Conservation (phyloP, 2,329 filamentous ascomycete species). For the Calonectria pseudoturangicola region DNA sequence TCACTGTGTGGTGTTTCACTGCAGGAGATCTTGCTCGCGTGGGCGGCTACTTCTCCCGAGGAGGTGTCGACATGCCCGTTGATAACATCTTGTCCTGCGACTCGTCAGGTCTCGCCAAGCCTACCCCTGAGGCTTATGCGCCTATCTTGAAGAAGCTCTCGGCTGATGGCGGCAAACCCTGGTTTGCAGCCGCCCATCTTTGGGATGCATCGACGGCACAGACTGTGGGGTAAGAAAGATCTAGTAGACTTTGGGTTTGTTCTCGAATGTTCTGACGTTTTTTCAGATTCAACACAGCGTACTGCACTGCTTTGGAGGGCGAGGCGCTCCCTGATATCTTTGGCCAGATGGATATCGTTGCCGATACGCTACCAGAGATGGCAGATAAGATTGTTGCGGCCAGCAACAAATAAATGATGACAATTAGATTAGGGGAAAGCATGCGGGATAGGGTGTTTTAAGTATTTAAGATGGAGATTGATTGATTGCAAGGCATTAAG, state of each 20-base stretch:
- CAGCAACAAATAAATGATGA: conserved; percentile 22
- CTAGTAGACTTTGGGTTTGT: background rate
- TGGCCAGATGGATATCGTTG: conserved; percentile 50
- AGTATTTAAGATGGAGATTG: background rate
- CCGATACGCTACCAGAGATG: conserved; percentile 44
- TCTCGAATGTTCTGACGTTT: conserved; percentile 13
- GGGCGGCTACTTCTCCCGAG: conserved; percentile 44
- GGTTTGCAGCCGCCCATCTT: conserved; percentile 48
- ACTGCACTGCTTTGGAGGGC: conserved; percentile 46
- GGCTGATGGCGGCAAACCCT: conserved; percentile 42
- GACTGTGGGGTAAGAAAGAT: conserved; percentile 43
- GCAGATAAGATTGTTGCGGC: conserved; percentile 45
- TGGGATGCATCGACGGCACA: conserved; percentile 48
- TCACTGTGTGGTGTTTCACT: conserved; percentile 44
- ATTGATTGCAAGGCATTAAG: background rate
- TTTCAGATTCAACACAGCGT: conserved; percentile 45
- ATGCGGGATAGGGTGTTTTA: background rate
- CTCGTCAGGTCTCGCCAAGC: conserved; percentile 45
- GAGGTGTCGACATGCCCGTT: conserved; percentile 42
- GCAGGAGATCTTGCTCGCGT: conserved; percentile 45
- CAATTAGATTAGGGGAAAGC: background rate
- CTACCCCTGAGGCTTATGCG: conserved; percentile 46
- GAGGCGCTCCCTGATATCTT: conserved; percentile 46
- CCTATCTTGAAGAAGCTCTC: conserved; percentile 45
- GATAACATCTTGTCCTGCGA: conserved; percentile 47